Evolutionary conservation across 2,329 filamentous ascomycete genomes (phyloP), one percentile per base, ranked within the genome.

Genomic region (Aureobasidium lini): DNA sequence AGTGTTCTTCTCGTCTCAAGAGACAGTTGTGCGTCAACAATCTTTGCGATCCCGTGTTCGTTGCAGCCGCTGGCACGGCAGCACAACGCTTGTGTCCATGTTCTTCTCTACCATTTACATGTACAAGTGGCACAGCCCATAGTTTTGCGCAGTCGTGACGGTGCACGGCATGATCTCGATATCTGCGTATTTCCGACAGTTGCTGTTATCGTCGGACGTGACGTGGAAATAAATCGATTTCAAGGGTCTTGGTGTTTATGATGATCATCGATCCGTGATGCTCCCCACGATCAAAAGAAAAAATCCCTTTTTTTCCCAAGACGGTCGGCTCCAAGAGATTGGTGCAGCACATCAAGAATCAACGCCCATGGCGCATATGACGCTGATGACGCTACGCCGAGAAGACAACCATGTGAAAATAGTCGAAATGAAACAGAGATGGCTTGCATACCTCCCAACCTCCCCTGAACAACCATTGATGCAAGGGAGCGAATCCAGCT

Each of bases 11-110:
- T 32, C 50, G n/a, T 34, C 37, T n/a, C 52, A 15, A 56, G 34
- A 39, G 53, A 57, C 53, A 39, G 31, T 57, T 47, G 42, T 57
- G 53, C 53, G 53, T 47, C 53, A 57, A 47, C 42, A 57, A 57
- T 47, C 32, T 57, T 31, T 47, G 52, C 29, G 29, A 15, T 57
- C 42, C 53, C 42, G 32, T 29, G 34, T 44, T 16, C 40, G 40
- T 39, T 47, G n/a, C 32, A 47, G 31, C 28, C 16, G 42, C 32
- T 57, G 42, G 31, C 53, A 36, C 32, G 34, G 7, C 53, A 46
- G 42, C 42, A 18, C 53, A 57, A 57, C 53, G 53, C 18, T 29
- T 37, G 29, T 39, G 31, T 39, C 18, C 53, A 32, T 6, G 7
- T 31, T 13, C 10, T 31, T 32, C 11, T 28, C n/a, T 32, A 32